Base-by-base conservation (phyloP, 2,329 filamentous ascomycete species). In the Fusarium sublunatum region DNA sequence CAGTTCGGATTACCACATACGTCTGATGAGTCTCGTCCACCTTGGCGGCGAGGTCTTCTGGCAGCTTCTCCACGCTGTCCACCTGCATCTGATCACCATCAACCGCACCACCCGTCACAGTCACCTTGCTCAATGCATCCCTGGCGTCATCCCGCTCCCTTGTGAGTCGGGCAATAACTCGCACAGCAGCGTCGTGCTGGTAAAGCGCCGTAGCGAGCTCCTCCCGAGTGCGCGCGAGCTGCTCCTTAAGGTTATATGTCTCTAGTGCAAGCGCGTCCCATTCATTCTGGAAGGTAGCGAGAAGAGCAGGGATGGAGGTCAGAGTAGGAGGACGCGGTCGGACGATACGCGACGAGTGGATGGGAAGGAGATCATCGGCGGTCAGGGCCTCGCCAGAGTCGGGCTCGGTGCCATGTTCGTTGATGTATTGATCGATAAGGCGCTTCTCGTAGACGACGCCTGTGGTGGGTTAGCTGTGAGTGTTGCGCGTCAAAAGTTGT, bases 241-340 rank as follows among this genome's bases (percentile, higher is more conserved):
- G 92, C 76, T 97, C 91, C 79, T 91, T 90, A 58, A 98, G 81
- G 68, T 92, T 95, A 76, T 93, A 97, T 46, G 92, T 91, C 79
- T 99, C 95, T 32, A 98, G 82, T 11, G 94, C 92, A 40, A 97
- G 81, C 8, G 93, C 90, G 75, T 99, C 95, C 95, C 95, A 99
- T 83, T 99, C 95, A 76, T 96, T 96, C 77, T 99, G 95, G 77
- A 99, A 98, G 35, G 93, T 91, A 45, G 92, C 91, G 53, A 99
- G 90, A 53, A 99, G 86, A 15, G 95, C 93, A 22, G 95, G 95
- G 73, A 99, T 97, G 34, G 95, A 99, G 51, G 95, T 98, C 71
- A 98, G 88, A 31, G 92, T 93, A 29, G 95, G 94, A 56, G 95
- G 93, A 72, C 95, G 88, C 46, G 95, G 94, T 70, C 91, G 91